Evolutionary conservation across 2,329 filamentous ascomycete genomes (phyloP), one percentile per base, ranked within the genome.

Genomic region (Pyrenophora graminea): DNA sequence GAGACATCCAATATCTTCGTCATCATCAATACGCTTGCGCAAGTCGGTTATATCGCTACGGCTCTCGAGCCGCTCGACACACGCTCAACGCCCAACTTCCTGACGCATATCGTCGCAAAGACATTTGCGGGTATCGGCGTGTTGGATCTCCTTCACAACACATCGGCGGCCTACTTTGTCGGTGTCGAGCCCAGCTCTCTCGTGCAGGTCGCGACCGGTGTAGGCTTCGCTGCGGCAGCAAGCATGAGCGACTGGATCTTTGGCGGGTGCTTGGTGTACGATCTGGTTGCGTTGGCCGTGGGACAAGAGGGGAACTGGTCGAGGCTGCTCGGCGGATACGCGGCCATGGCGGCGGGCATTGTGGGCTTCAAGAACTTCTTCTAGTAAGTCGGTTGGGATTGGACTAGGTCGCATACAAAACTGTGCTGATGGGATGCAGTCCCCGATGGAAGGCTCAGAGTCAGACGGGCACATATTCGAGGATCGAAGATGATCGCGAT

Each of bases 101-200:
- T 85, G 36, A 85, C 82, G 0, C 81, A 85, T 62, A 62, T 83
- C 43, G 81, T 84, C 3, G 74, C 80, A 9, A 85, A 84, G 65
- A 83, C 82, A 0, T 85, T 84, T 58, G 82, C 82, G 0, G 82
- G 83, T 5, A 85, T 85, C 48, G 82, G 82, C 5, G 77, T 85
- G 2, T 72, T 85, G 4, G 83, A 85, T 56, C 70, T 85, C 9
- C 64, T 85, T 34, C 82, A 85, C 71, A 85, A 85, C 59, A 79
- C 79, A 2, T 77, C 77, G 0, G 81, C 81, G 0, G 82, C 81
- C 1, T 85, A 81, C 63, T 83, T 78, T 65, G 74, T 78, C 30
- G 76, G 79, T 42, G 69, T 79, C 21, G 66, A 75, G 2, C 79
- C 82, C 1, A 76, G 69, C 9, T 71, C 69, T 2, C 51, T 73